Base-by-base conservation (phyloP, 2,329 filamentous ascomycete species). In the Colletotrichum acutatum region DNA sequence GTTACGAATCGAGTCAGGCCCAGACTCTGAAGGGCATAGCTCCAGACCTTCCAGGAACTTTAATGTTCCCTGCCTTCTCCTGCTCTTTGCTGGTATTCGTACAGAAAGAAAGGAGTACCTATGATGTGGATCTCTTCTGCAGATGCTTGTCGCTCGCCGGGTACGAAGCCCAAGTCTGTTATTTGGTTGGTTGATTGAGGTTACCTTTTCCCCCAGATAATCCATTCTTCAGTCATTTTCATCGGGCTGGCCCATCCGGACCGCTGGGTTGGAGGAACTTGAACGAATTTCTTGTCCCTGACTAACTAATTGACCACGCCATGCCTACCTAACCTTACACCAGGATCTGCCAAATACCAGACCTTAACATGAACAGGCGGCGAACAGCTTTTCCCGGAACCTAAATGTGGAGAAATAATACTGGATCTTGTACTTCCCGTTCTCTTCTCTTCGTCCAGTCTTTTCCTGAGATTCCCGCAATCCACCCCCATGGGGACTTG, bases 1-100 rank as follows among this genome's bases (percentile, higher is more conserved):
- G 54, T 61, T 56, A 14, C 42, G 61, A 34, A 59, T 72, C 71
- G 71, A 72, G 66, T 72, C 66, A 66, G 56, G 60, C n/a, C 69
- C 26, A 64, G 53, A 64, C 59, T 37, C 52, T 19, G 62, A 59
- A 59, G 16, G 70, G 56, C 34, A 52, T 63, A 53, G 69, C 69
- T 63, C 14, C 68, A 67, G 57, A 60, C 59, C 22, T 26, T 42
- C 9, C 26, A 34, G 54, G 62, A 71, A 72, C 66, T 70, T 46
- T 72, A 70, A 57, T 46, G 4, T 7, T 34, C 2, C 22, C 49
- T 49, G 34, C 30, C n/a, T 37, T 30, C 42, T 5, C 1, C 14
- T 57, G 54, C 54, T 57, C 28, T 19, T 42, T 26, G 8, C n/a
- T 34, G 14, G 37, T 42, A 3, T 42, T 19, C 37, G 9, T 42